Evolutionary conservation across 2,329 filamentous ascomycete species (phyloP), one percentile per base, ranked within the genome.

Genomic region (Dothideomycetes sp.): DNA sequence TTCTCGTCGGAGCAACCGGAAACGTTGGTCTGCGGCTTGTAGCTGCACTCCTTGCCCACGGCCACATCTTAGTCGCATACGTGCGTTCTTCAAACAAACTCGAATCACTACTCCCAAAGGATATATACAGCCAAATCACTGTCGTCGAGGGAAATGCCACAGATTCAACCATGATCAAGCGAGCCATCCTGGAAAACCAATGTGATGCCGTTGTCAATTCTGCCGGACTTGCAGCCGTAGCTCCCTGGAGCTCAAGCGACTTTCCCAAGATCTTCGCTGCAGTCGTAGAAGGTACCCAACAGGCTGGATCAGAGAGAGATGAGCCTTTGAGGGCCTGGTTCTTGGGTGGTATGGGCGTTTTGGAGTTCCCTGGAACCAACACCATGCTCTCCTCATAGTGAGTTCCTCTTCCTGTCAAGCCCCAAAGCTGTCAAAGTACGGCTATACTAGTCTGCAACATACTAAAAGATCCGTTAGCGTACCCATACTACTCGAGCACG

Each of bases 181-280:
- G 48, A 9, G 60, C 60, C 4, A 57, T 68, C 20, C 41, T 61
- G 13, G 54, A 60, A 5, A 34, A 55, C 40, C 44, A 53, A 30
- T 65, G 64, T 45, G 59, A 66, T 44, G 63, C 55, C 9, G 54
- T 68, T 15, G 49, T 68, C 41, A 62, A 59, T 40, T 57, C 60
- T 3, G 64, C 64, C 5, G 64, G 64, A 5, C 47, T 61, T 23
- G 58, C 60, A 17, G 58, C 56, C n/a, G 22, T 64, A 15, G 41
- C 56, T 27, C 58, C 63, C 3, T 64, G 64, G 61, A 47, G 56
- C 20, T 56, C 58, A 34, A 58, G 53, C 34, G 48, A 60, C 5
- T 43, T 64, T 30, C 57, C 62, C 5, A 53, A 48, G 16, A 63
- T 66, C 41, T 60, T 62, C 39, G 49, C 44, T 20, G 55, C 63